Percentiles rank a stretch among this genome's conserved stretches.
These are phyloP conservation scores for Trichoderma afroharzianum DNA, from an alignment of 2,329 filamentous ascomycete genomes.

Conservation along the genomic window DNA sequence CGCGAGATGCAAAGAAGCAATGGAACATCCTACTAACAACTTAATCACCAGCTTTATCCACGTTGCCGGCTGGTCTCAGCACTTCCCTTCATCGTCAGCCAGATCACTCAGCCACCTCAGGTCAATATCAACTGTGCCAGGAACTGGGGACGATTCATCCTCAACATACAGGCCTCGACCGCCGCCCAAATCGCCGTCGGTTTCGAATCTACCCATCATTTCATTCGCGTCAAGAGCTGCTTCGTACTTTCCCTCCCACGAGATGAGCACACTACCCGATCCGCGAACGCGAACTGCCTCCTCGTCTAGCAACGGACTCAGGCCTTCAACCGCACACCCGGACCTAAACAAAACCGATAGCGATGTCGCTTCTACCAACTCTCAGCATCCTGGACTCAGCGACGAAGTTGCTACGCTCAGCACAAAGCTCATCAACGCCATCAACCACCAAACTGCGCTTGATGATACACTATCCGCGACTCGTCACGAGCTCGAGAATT, in stretches of 20 bases:
- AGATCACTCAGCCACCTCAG: slow-evolving; percentile 48
- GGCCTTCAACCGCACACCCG: slow-evolving; percentile 19
- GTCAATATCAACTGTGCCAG: slow-evolving; percentile 49
- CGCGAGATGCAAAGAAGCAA: neutral
- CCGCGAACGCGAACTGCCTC: slow-evolving; percentile 54
- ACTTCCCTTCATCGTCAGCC: slow-evolving; percentile 29
- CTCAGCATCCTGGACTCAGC: slow-evolving; percentile 54
- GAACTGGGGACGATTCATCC: slow-evolving; percentile 27
- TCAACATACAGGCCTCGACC: slow-evolving; percentile 37
- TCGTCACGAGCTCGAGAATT: slow-evolving; percentile 75
- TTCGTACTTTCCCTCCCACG: slow-evolving; percentile 48
- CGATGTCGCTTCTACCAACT: slow-evolving; percentile 22
- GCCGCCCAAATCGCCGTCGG: slow-evolving; percentile 36
- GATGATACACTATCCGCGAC: slow-evolving; percentile 84
- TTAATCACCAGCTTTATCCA: slow-evolving; percentile 46
- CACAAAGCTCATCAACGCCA: slow-evolving; percentile 93
- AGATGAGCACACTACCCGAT: slow-evolving; percentile 67
- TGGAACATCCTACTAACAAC: slow-evolving; percentile 19
- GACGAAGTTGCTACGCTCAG: slow-evolving; percentile 84
- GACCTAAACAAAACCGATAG: neutral
- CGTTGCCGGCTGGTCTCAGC: slow-evolving; percentile 51
- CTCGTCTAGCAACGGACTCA: slow-evolving; percentile 37
- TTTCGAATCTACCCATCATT: slow-evolving; percentile 38
- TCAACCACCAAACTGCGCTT: slow-evolving; percentile 90
- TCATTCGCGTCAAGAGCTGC: slow-evolving; percentile 36